Evolutionary conservation across 225 moss, liverwort and hornwort genomes (phyloP), one percentile per base, ranked within the genome.

Genomic region (Rhytidiadelphus loreus): DNA sequence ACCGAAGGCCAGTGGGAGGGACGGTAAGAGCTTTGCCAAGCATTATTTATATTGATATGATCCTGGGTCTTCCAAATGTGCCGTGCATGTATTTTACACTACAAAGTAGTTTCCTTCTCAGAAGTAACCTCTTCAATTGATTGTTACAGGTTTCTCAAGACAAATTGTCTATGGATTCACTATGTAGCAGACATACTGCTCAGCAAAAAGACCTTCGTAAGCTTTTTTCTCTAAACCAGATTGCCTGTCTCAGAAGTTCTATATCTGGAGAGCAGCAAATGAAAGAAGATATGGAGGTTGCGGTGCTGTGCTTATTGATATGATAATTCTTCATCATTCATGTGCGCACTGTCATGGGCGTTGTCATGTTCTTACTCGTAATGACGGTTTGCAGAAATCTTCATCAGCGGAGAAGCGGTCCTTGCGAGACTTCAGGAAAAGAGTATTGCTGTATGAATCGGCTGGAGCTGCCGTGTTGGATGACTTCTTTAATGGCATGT

Each of bases 121-220:
- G 62, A 60, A 52, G 12, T 89, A 68, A 92, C 86, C 69, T 71
- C 44, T 84, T 88, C 44, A 89, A 85, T 58, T 81, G 69, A 41
- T 46, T 84, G 73, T 64, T 82, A 76, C 96, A 99, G 99, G 89
- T 97, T 96, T 91, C 93, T 95, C 24, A 94, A 96, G 92, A 99
- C 99, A 80, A 99, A 99, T 90, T 95, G 95, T 88, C 88, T 94
- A 52, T 99, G 99, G 99, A 94, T 99, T 87, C 96, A 97, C 81
- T 99, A 99, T 83, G 86, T 99, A 75, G 94, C 95, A 60, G 95
- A 96, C 86, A 88, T 95, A 83, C 93, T 99, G 64, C 89, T 97
- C 59, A 96, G 72, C 69, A 97, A 95, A 63, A 99, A 99, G 70
- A 92, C 93, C 62, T 95, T 93, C 84, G 99, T 97, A 93, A 94